Conservation (phyloP, 2,329 filamentous ascomycete species). For the Colletotrichum orchidophilum region DNA sequence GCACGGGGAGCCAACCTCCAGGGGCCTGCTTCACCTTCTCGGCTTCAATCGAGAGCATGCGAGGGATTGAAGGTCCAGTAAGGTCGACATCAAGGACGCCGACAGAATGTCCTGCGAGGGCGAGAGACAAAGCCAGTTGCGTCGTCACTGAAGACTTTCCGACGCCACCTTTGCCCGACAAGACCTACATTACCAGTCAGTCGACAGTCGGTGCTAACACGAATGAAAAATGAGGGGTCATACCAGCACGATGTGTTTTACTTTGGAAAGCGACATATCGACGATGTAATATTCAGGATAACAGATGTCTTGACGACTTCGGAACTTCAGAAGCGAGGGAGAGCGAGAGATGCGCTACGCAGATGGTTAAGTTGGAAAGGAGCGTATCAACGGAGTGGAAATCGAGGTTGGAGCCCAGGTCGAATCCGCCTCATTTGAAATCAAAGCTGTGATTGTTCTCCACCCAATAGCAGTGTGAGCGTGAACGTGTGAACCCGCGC, state of each 20-base stretch:
- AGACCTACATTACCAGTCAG: slow-evolving; percentile 59
- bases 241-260: slow-evolving; percentile 83
- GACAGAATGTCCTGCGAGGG: slow-evolving; percentile 85
- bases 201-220: not conserved
- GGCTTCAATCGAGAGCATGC: slow-evolving; percentile 89
- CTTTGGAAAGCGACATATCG: slow-evolving; percentile 72
- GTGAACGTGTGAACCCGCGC: not conserved
- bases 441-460: slow-evolving; percentile 13
- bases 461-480: slow-evolving; percentile 1
- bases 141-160: slow-evolving; percentile 98
- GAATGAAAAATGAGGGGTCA: slow-evolving; percentile 37
- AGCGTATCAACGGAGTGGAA: not conserved
- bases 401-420: slow-evolving; percentile 8
- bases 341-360: not conserved
- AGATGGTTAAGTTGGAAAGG: not conserved
- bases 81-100: slow-evolving; percentile 97
- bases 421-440: slow-evolving; percentile 23
- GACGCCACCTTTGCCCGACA: slow-evolving; percentile 97
- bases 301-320: not conserved
- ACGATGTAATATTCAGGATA: not conserved
- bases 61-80: slow-evolving; percentile 94
- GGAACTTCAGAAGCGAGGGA: too few species aligned
- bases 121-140: slow-evolving; percentile 90
- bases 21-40: slow-evolving; percentile 92
- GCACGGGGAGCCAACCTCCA: slow-evolving; percentile 90